Conservation (phyloP, 176 grass and related monocot genomes). For the Otatea glauca region DNA sequence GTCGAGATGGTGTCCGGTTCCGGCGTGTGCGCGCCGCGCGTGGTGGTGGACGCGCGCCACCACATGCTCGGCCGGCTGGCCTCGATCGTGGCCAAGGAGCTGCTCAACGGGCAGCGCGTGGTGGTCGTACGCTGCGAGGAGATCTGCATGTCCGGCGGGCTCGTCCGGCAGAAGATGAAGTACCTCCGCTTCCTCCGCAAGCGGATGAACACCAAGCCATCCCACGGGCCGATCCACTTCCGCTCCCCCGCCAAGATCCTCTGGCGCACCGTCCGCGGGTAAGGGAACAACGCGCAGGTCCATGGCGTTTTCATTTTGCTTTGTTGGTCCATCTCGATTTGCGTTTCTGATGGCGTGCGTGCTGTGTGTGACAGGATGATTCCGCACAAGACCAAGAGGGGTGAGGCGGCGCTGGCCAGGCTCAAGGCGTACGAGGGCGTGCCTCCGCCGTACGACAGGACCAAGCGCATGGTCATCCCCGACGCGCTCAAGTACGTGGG, state of each 20-base stretch:
- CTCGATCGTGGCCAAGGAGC: slow-evolving; percentile 85
- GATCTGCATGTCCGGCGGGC: slow-evolving; percentile 89
- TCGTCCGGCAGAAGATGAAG: slow-evolving; percentile 97
- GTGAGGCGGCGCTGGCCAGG: slow-evolving; percentile 79
- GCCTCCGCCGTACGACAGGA: slow-evolving; percentile 88
- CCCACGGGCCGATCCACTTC: slow-evolving; percentile 95
- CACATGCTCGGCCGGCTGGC: slow-evolving; percentile 90
- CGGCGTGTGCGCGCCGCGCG: slow-evolving; percentile 61
- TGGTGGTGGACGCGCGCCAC: slow-evolving; percentile 86
- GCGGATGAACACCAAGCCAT: slow-evolving; percentile 96
- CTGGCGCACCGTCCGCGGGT: slow-evolving; percentile 91
- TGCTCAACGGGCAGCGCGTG: slow-evolving; percentile 85
- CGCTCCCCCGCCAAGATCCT: slow-evolving; percentile 83
- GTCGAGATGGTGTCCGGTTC: slow-evolving; percentile 77
- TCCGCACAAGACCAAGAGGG: slow-evolving; percentile 95
- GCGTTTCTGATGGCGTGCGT: not conserved
- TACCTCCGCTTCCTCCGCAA: slow-evolving; percentile 92
- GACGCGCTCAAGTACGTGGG: slow-evolving; percentile 84
- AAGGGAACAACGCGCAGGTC: not conserved
- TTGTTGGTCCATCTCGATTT: not conserved
- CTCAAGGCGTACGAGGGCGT: slow-evolving; percentile 92
- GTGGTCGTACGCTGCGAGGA: slow-evolving; percentile 91
- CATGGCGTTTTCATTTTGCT: not conserved
- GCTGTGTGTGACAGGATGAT: slow-evolving; percentile 64
- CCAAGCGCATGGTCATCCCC: slow-evolving; percentile 86